phyloP scores from a whole-genome alignment of 2,329 filamentous ascomycete genomes.

The Fusarium caatingaense region DNA sequence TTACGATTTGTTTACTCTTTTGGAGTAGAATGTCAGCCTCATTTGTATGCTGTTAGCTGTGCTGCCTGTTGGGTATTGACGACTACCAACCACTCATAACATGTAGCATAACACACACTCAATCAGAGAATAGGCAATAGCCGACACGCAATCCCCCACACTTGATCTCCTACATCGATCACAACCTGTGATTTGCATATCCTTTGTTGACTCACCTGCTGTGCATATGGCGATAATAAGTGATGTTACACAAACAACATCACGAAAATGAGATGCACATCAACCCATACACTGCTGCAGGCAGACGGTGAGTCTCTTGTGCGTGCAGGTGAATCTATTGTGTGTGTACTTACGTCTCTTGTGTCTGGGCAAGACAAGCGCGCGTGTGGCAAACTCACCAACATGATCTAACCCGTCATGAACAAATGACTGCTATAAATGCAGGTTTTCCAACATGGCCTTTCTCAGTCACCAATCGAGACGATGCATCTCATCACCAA shows the following conservation, averaged over 20 bases:
- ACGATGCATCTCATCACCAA: conserved; percentile 8
- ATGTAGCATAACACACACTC: background rate
- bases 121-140: conserved; percentile 13
- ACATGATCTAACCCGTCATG: conserved; percentile 5
- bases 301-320: background rate
- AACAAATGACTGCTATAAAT: conserved; percentile 15
- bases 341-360: background rate
- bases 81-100: conserved; percentile 8
- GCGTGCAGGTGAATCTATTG: background rate
- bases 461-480: background rate
- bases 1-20: background rate
- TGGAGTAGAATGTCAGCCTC: background rate
- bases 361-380: conserved; percentile 3
- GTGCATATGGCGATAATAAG: background rate
- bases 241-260: conserved; percentile 4
- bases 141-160: conserved; percentile 15
- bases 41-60: background rate
- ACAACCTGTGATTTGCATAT: background rate
- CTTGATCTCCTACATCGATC: background rate
- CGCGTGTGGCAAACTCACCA: conserved; percentile 23
- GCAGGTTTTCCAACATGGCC: conserved; percentile 2
- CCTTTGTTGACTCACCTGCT: conserved; percentile 5
- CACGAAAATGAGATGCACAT: conserved; percentile 15
- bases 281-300: background rate
- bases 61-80: conserved; percentile 18